Evolutionary conservation across 257 asterid genomes (phyloP), one percentile per base, ranked within the genome.

Genomic region (Solanum piurae): DNA sequence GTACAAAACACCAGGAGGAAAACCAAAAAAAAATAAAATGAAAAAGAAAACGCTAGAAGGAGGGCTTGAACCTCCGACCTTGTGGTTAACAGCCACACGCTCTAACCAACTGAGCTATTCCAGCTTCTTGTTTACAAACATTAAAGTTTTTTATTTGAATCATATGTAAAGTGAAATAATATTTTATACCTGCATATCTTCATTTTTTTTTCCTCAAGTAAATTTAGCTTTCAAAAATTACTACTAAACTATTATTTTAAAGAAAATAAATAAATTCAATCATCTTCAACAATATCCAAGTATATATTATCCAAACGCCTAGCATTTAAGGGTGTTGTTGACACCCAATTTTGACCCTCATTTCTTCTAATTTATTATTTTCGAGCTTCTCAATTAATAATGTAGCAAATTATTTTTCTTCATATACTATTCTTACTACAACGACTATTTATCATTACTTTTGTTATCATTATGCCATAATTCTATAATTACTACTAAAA

Each of bases 41-140:
- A 29, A 3, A 69, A 21, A 8, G 12, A 21, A 25, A 68, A 18
- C 93, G 91, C 95, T 92, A 93, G 94, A 93, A 91, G 92, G 88
- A 92, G 92, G 94, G 95, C 80, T 93, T 83, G 93, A 92, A 96
- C 98, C 98, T 97, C 96, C 98, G 96, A 96, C 99, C 99, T 97
- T 96, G 99, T 97, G 98, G 99, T 96, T 96, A 96, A 95, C 98
- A 97, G 99, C 99, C 99, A 97, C 99, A 97, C 98, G 98, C 98
- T 96, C 98, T 97, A 97, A 90, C 99, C 99, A 96, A 92, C 99
- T 96, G 98, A 96, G 98, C 99, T 94, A 97, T 94, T 96, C 99
- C 98, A 96, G 98, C 99, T 89, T 31, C 2, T 27, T 27, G 36
- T 3, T 5, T 27, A 0, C 4, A 5, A 27, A 0, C 1, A 12